These are phyloP conservation scores for Narthecium ossifragum DNA, from an alignment of 106 monocot genomes.

Conservation along the genomic window DNA sequence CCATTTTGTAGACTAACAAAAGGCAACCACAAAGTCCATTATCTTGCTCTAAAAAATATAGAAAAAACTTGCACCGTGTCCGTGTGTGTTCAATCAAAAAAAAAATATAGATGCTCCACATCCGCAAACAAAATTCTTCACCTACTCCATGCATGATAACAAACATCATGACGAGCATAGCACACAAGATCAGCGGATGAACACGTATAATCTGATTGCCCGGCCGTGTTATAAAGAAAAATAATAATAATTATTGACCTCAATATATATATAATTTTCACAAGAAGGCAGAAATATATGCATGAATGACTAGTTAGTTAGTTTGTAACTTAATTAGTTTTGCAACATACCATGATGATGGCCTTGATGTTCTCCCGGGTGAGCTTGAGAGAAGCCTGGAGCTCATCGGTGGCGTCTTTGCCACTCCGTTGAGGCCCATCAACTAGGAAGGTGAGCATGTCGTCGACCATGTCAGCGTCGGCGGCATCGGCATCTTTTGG, in stretches of 20 bases:
- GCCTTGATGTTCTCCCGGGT: conserved; percentile 89
- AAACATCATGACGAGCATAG: not conserved
- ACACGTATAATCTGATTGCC: not conserved
- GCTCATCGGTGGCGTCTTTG: conserved; percentile 12
- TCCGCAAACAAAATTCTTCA: no score
- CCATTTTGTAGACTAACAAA: no score
- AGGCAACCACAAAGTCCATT: no score
- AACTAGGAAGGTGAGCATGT: conserved; percentile 73
- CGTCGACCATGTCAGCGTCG: conserved; percentile 92
- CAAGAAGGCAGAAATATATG: not conserved
- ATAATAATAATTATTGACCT: not conserved
- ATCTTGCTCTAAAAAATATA: no score
- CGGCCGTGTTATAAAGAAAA: not conserved
- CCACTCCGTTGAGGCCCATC: conserved; percentile 4
- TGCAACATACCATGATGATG: conserved; percentile 78
- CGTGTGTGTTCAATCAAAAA: no score
- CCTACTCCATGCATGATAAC: no score
- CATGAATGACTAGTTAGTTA: no score
- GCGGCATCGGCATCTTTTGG: conserved; percentile 42
- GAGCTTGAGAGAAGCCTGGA: conserved; percentile 42
- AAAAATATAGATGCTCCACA: no score
- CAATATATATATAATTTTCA: not conserved
- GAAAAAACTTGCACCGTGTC: no score
- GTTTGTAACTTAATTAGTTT: no score
- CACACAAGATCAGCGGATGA: not conserved